Percentiles rank a stretch among this genome's conserved stretches.
Evolutionary conservation across 2,329 filamentous ascomycete species (phyloP).

Genomic region (Dactylellina cionopaga): DNA sequence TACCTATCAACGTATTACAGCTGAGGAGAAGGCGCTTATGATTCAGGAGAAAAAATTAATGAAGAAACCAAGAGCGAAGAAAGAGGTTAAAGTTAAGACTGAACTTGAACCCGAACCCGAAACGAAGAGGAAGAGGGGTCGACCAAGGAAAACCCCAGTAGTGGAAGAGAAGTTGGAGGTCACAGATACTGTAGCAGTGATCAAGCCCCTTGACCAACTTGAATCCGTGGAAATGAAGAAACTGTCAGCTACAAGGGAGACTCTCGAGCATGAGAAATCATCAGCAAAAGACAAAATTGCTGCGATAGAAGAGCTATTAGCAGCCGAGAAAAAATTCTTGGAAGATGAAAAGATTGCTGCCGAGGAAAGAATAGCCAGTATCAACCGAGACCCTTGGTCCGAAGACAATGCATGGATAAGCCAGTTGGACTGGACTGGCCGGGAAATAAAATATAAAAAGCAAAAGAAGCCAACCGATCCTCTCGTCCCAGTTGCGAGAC

Average conservation of each 20-base stretch:
- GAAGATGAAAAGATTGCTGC: background rate
- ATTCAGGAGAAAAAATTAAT: background rate
- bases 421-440: slow-evolving; percentile 94
- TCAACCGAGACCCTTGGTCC: slow-evolving; percentile 73
- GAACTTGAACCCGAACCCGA: background rate
- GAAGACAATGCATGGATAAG: slow-evolving; percentile 72
- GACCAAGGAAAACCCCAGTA: background rate
- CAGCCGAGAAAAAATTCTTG: background rate
- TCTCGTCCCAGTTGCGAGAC: slow-evolving; percentile 69
- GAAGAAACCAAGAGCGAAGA: background rate
- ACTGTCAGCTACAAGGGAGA: background rate
- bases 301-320: background rate
- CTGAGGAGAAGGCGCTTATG: slow-evolving; percentile 17
- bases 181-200: background rate
- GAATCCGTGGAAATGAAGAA: background rate
- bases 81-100: background rate
- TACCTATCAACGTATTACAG: background rate
- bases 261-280: background rate
- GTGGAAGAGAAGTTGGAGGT: background rate
- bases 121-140: background rate
- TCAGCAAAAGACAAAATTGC: background rate
- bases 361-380: slow-evolving; percentile 62
- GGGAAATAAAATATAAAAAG: slow-evolving; percentile 88
- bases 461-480: slow-evolving; percentile 72
- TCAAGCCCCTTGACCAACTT: background rate